Conservation (phyloP, 75 land plant species). For the Chamaecyparis obtusa region DNA sequence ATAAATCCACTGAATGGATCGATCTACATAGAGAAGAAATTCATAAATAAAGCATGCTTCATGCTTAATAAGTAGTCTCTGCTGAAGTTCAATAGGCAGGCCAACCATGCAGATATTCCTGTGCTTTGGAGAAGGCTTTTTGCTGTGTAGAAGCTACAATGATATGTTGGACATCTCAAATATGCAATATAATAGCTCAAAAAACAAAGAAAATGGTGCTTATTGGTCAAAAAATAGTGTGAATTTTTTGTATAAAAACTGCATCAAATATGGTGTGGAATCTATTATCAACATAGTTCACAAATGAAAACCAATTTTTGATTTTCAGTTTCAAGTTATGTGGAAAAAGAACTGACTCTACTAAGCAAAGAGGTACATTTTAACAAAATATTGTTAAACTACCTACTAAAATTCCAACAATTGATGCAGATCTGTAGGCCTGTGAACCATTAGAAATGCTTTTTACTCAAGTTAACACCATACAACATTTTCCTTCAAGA, state of each 20-base stretch:
- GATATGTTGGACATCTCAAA: no score
- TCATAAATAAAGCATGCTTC: background rate
- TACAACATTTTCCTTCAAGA: background rate
- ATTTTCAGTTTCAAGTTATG: background rate
- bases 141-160: no score
- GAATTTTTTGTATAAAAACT: no score
- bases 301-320: background rate
- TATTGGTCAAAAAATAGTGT: background rate
- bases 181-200: no score
- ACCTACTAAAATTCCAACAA: background rate
- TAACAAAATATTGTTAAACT: background rate
- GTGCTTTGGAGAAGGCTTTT: no score
- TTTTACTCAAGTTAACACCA: background rate
- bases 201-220: no score
- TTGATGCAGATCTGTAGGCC: background rate
- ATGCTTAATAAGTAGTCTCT: background rate
- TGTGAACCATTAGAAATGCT: background rate
- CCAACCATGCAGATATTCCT: conserved; percentile 24
- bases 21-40: background rate
- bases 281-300: background rate
- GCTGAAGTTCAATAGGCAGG: background rate
- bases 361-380: background rate
- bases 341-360: background rate
- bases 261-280: background rate
- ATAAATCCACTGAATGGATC: background rate